A percentile compares a stretch with the other conserved stretches of the same genome.
These are phyloP conservation scores for Hypoxylon sp. DNA, from an alignment of 2,329 filamentous ascomycete species.

Conservation along the genomic window DNA sequence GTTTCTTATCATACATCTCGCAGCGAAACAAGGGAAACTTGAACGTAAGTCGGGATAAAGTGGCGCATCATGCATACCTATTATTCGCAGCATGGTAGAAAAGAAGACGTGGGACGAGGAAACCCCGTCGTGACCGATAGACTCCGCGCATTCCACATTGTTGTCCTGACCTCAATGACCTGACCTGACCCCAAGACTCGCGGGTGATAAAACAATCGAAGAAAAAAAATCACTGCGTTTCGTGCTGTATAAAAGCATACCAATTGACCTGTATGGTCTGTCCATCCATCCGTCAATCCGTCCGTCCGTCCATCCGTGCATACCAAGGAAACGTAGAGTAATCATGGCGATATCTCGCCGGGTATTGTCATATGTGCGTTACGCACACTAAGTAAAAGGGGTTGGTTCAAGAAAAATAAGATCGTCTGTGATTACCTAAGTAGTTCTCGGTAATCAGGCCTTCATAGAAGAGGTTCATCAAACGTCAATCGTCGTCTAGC, in stretches of 20 bases:
- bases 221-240: constrained; percentile 6
- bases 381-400: constrained; percentile 18
- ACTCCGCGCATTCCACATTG: constrained; percentile 25
- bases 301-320: constrained; percentile 27
- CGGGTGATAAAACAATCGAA: not conserved
- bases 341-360: constrained; percentile 35
- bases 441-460: no score
- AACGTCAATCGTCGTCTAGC: constrained; percentile 83
- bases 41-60: not conserved
- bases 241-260: constrained; percentile 19
- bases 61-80: constrained; percentile 6
- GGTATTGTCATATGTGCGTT: constrained; percentile 32
- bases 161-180: constrained; percentile 9
- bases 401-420: constrained; percentile 2
- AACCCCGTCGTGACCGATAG: constrained; percentile 20
- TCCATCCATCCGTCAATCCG: constrained; percentile 7
- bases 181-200: no score
- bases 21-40: constrained; percentile 2
- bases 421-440: constrained; percentile 9
- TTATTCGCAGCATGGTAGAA: no score
- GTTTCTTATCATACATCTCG: not conserved
- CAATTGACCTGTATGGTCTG: not conserved
- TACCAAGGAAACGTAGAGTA: constrained; percentile 20
- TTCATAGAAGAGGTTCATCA: constrained; percentile 71
- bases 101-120: constrained; percentile 1